A percentile compares a stretch with the other conserved stretches of the same genome.
Evolutionary conservation across 768 basidiomycete species (phyloP).

Genomic region (Kwoniella sp.): DNA sequence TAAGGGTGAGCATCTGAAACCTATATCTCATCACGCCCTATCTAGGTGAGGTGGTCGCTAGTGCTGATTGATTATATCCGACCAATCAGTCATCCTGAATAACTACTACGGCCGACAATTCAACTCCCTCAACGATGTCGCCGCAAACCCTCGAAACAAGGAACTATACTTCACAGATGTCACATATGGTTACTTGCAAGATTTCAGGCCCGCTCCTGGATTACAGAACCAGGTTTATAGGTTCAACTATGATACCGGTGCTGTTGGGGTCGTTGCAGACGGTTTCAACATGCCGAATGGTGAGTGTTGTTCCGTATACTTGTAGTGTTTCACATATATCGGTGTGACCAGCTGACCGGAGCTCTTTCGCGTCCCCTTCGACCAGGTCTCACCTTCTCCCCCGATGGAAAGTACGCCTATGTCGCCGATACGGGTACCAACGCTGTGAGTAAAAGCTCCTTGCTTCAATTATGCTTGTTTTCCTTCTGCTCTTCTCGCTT

Average conservation of each 20-base stretch:
- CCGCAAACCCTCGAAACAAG: conserved; percentile 68
- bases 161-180: conserved; percentile 76
- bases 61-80: neutral
- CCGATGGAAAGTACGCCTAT: conserved; percentile 67
- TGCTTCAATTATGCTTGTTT: too few species aligned
- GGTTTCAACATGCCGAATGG: conserved; percentile 73
- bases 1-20: conserved; percentile 60
- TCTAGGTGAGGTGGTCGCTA: neutral
- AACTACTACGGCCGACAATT: conserved; percentile 80
- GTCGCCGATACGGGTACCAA: conserved; percentile 57
- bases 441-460: conserved; percentile 42
- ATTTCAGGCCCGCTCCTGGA: conserved; percentile 68
- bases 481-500: too few species aligned
- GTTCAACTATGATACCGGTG: conserved; percentile 67
- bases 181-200: conserved; percentile 64
- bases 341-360: neutral
- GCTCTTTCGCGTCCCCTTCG: too few species aligned
- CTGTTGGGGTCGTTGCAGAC: conserved; percentile 72
- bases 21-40: neutral
- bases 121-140: conserved; percentile 78
- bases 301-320: conserved; percentile 11
- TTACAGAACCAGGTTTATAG: conserved; percentile 77
- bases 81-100: conserved; percentile 62
- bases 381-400: conserved; percentile 69
- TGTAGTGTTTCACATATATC: too few species aligned